These are phyloP conservation scores for Perkinsus marinus DNA, from an alignment of 169 alveolate species.

Conservation along the genomic window DNA sequence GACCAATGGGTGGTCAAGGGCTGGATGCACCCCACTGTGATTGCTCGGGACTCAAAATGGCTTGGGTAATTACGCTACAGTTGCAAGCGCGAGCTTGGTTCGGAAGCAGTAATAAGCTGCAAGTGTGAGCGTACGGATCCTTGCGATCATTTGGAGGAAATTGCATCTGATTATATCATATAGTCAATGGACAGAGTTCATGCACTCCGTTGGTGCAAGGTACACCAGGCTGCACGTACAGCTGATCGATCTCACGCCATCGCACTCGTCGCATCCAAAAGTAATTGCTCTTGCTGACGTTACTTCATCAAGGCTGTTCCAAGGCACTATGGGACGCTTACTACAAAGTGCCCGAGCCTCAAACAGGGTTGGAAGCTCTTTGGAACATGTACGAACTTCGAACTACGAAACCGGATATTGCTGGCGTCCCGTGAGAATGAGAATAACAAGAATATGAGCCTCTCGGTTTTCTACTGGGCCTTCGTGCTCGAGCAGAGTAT, in stretches of 20 bases:
- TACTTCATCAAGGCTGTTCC: neutral
- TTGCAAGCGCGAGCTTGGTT: too few species aligned
- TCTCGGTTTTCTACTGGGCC: too few species aligned
- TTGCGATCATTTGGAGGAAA: too few species aligned
- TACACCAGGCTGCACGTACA: neutral
- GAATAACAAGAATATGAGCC: too few species aligned
- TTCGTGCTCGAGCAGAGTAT: too few species aligned
- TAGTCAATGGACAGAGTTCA: too few species aligned
- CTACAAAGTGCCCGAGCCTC: neutral
- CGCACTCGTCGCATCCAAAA: neutral
- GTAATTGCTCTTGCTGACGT: neutral
- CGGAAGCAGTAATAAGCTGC: neutral
- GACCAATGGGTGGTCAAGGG: neutral
- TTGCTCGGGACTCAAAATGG: neutral
- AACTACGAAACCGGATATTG: too few species aligned
- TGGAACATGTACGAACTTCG: neutral
- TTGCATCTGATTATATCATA: too few species aligned
- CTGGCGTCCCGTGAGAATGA: too few species aligned
- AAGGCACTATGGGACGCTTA: neutral
- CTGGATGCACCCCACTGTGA: neutral
- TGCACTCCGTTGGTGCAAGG: too few species aligned
- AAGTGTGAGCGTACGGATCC: too few species aligned
- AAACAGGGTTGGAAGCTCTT: neutral
- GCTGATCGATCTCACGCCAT: neutral
- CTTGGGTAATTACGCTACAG: too few species aligned